These are phyloP conservation scores for Pigoraptor vietnamica DNA, from an alignment of 78 protist species.

Conservation along the genomic window DNA sequence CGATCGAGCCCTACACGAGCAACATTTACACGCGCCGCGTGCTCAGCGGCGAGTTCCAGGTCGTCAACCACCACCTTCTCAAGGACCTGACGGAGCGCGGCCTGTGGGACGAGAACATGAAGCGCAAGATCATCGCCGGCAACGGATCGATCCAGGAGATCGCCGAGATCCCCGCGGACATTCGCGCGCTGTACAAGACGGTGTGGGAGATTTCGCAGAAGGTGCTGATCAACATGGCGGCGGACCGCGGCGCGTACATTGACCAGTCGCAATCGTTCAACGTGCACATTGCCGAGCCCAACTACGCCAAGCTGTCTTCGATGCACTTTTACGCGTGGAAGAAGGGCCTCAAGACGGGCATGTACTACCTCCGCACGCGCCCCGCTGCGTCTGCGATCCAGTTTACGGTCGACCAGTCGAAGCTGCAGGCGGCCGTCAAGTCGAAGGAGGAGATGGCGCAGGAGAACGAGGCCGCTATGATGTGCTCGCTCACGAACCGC, in stretches of 20 bases:
- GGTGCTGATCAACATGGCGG: constrained; percentile 94
- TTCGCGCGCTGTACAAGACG: constrained; percentile 87
- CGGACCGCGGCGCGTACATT: constrained; percentile 95
- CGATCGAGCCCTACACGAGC: constrained; percentile 96
- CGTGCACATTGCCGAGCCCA: constrained; percentile 87
- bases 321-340: constrained; percentile 98
- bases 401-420: constrained; percentile 88
- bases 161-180: constrained; percentile 58
- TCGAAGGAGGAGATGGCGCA: background rate
- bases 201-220: constrained; percentile 96
- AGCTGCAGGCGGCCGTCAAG: background rate
- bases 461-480: constrained; percentile 25
- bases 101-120: constrained; percentile 76
- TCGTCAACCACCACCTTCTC: constrained; percentile 90
- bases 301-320: constrained; percentile 76
- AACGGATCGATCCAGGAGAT: constrained; percentile 88
- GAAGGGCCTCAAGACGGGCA: constrained; percentile 97
- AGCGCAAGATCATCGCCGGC: constrained; percentile 76
- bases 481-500: constrained; percentile 25
- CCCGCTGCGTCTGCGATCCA: constrained; percentile 94
- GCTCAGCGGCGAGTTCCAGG: constrained; percentile 91
- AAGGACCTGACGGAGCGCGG: constrained; percentile 81
- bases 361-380: constrained; percentile 96
- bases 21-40: constrained; percentile 94
- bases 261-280: constrained; percentile 91